Evolutionary conservation across 768 basidiomycete genomes (phyloP), one percentile per base, ranked within the genome.

Genomic region (Dentipellis sp.): DNA sequence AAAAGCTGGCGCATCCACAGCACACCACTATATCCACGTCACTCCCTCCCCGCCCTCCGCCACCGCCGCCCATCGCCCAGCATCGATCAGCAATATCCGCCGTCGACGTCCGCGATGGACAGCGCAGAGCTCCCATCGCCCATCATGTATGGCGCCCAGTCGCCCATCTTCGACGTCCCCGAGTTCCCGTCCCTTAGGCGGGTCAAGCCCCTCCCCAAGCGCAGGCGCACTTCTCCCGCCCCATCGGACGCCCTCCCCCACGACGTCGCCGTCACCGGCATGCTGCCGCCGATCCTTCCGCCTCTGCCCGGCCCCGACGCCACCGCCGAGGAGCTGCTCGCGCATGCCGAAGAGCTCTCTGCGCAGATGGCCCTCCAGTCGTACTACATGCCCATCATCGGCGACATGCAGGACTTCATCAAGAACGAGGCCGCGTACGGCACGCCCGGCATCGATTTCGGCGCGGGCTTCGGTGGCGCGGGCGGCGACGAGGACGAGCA

Each of bases 201-300:
- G 59, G 78, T 89, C 64, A 90, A 88, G 66, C 88, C 89, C 40
- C 76, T 89, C 42, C 88, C 89, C 23, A 89, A 88, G 72, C 80
- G 88, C 61, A 77, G 83, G 59, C 80, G 84, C 58, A 83, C 79
- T 22, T 73, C 75, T 5, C 56, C 56, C 53, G 53, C 45, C 23
- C 36, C 14, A 35, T 49, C 47, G 17, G 19, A 49, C 23, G 8
- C 47, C 47, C 12, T 49, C 19, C 17, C 47, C 12, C 12, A 46
- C 55, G 39, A 47, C 7, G 37, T 35, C 46, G 40, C 36, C 50
- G 42, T 50, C 56, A 46, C 37, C 55, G 49, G 46, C 57, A 53
- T 65, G 59, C 61, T 66, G 53, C 67, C 59, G 36, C 65, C 64
- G 63, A 66, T 66, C 47, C 40, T 58, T 40, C 54, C 69, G 50